Evolutionary conservation across 768 basidiomycete species (phyloP), one percentile per base, ranked within the genome.

Genomic region (Cystobasidium onofrii): DNA sequence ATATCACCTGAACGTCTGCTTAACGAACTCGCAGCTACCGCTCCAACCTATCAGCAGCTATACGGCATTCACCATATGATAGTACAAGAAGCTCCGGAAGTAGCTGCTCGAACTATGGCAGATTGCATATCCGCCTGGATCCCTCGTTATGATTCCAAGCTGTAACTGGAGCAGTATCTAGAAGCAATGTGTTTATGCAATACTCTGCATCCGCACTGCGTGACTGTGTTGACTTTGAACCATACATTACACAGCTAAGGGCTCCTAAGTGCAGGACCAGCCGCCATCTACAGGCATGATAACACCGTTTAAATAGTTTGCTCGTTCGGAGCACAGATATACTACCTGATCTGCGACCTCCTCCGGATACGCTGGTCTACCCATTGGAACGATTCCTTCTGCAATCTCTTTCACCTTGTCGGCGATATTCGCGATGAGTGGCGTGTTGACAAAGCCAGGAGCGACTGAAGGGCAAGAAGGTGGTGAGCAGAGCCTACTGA

Each of bases 271-370:
- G n/a, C 52, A 54, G 52, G 57, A 60, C 57, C 57, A 60, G 13
- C 57, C 57, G 15, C 57, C 57, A 20, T 60, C 57, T 27, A 60
- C 57, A 17, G 57, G 57, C 33, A 60, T 39, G 18, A 70, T 46
- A 39, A 57, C 31, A 7, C 67, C 67, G 20, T 70, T 70, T 23
- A 55, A 15, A 52, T 70, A 70, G 67, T 29, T 70, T 12, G 67
- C 67, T 18, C 67, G 67, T 41, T 70, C 67, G 17, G 50, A 55
- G 54, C 67, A 70, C 50, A 70, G 36, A 33, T 34, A 70, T 44
- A 70, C 23, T 13, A 55, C 46, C 44, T 55, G 46, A 27, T 70
- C 67, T 27, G 67, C 67, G 3, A 70, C 52, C 23, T 70, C 67
- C 15, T 34, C 25, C 31, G 67, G 33, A 20, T 70, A 41, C 10